Evolutionary conservation across 495 filamentous ascomycete species (phyloP).

Genomic region (Hypoxylon lienhwacheense): DNA sequence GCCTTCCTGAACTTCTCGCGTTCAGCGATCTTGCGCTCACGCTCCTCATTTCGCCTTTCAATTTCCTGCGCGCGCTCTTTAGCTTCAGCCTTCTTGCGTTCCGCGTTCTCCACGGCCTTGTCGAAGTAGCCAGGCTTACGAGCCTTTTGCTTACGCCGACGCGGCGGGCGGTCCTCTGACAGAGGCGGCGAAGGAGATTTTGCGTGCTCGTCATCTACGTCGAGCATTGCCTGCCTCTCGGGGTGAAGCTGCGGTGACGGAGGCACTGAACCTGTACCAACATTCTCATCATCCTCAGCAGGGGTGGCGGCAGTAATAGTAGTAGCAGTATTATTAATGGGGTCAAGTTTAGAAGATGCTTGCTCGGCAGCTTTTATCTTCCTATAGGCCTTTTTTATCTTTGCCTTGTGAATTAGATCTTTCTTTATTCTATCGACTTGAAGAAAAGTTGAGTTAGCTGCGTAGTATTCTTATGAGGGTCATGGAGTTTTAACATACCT

Average conservation of each 20-base stretch:
- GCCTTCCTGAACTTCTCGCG: slow-evolving; percentile 65
- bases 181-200: slow-evolving; percentile 25
- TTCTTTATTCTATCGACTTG: slow-evolving; percentile 90
- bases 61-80: slow-evolving; percentile 62
- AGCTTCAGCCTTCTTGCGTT: slow-evolving; percentile 62
- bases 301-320: background rate
- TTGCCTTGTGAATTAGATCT: slow-evolving; percentile 87
- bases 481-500: slow-evolving; percentile 51
- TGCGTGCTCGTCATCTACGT: slow-evolving; percentile 29
- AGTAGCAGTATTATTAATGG: slow-evolving; percentile 9
- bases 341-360: slow-evolving; percentile 25
- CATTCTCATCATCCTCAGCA: slow-evolving; percentile 16
- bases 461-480: background rate
- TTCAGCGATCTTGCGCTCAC: slow-evolving; percentile 58
- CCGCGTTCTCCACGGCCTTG: slow-evolving; percentile 73
- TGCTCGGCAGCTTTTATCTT: slow-evolving; percentile 74
- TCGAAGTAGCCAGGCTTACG: slow-evolving; percentile 70
- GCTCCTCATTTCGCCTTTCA: slow-evolving; percentile 58
- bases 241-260: slow-evolving; percentile 66
- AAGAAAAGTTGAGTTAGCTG: slow-evolving; percentile 14
- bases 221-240: slow-evolving; percentile 67
- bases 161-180: slow-evolving; percentile 7
- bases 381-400: slow-evolving; percentile 88
- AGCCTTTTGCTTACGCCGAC: slow-evolving; percentile 40
- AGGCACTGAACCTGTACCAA: slow-evolving; percentile 27